Evolutionary conservation across 441 rosid genomes (phyloP).

Genomic region (Brassica hybrid): DNA sequence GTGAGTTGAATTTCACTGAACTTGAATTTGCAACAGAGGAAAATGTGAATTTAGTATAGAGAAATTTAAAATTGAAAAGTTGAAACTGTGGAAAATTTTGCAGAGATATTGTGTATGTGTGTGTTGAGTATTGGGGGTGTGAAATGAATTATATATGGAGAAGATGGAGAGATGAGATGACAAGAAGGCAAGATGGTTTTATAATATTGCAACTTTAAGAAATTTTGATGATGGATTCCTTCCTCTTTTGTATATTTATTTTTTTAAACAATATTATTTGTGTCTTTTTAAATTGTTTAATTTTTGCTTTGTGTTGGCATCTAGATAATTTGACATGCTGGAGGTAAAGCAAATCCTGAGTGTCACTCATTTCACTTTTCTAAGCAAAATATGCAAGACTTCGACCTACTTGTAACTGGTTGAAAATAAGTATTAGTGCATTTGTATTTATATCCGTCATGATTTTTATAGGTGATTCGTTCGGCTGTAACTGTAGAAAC

Average conservation of each 20-base stretch:
- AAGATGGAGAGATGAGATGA: background rate
- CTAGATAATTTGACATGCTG: constrained; percentile 40
- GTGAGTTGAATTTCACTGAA: constrained; percentile 8
- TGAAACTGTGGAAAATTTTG: constrained; percentile 7
- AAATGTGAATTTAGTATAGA: constrained; percentile 6
- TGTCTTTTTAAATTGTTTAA: background rate
- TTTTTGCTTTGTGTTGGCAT: too few species aligned
- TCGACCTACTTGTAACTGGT: too few species aligned
- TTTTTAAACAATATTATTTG: background rate
- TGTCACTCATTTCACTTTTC: constrained; percentile 7
- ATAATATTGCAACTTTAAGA: constrained; percentile 24
- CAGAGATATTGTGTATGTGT: background rate
- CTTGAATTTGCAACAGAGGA: background rate
- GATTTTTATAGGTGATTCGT: too few species aligned
- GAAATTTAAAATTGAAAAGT: background rate
- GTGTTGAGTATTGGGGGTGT: constrained; percentile 15
- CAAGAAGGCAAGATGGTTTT: constrained; percentile 25
- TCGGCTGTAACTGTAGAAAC: too few species aligned
- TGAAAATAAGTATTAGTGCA: too few species aligned
- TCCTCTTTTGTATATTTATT: constrained; percentile 12
- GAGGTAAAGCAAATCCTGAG: constrained; percentile 31
- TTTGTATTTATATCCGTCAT: too few species aligned
- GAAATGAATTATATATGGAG: constrained; percentile 42
- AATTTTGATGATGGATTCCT: constrained; percentile 43
- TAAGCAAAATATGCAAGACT: background rate